A percentile compares a stretch with the other conserved stretches of the same genome.
Conservation (phyloP, 148 eudicot genomes). For the Rhododendron henanense region DNA sequence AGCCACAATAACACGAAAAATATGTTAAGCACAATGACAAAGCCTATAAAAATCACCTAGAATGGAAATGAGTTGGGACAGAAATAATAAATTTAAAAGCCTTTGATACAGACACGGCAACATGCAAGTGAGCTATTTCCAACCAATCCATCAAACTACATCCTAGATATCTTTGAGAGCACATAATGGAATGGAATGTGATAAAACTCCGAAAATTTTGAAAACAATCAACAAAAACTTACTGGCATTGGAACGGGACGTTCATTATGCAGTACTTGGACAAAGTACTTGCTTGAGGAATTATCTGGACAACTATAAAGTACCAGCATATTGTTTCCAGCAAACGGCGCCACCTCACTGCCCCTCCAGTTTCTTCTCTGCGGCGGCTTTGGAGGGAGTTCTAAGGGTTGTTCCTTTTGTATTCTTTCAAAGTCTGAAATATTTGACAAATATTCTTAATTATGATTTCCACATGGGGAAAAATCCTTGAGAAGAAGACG, state of each 20-base stretch:
- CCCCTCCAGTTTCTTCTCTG: constrained; percentile 79
- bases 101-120: not conserved
- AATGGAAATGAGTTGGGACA: not conserved
- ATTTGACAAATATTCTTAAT: constrained; percentile 7
- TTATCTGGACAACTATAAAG: constrained; percentile 67
- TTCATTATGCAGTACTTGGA: constrained; percentile 90
- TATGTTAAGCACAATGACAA: not conserved
- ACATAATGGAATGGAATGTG: not conserved
- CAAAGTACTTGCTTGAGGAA: constrained; percentile 67
- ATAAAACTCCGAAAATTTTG: not conserved
- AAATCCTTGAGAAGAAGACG: not conserved
- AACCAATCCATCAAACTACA: not conserved
- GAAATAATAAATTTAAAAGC: not conserved
- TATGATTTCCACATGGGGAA: not conserved
- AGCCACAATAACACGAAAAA: not conserved
- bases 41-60: not conserved
- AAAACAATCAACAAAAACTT: constrained; percentile 25
- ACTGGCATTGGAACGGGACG: constrained; percentile 79
- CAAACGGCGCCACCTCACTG: constrained; percentile 76
- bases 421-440: constrained; percentile 66
- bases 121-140: not conserved
- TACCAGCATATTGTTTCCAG: constrained; percentile 89
- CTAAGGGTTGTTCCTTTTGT: constrained; percentile 62
- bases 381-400: constrained; percentile 82
- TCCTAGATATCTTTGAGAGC: not conserved